Evolutionary conservation across 192 early-diverging fungal species (phyloP), one percentile per base, ranked within the genome.

Genomic region (Backusella psychrophila): DNA sequence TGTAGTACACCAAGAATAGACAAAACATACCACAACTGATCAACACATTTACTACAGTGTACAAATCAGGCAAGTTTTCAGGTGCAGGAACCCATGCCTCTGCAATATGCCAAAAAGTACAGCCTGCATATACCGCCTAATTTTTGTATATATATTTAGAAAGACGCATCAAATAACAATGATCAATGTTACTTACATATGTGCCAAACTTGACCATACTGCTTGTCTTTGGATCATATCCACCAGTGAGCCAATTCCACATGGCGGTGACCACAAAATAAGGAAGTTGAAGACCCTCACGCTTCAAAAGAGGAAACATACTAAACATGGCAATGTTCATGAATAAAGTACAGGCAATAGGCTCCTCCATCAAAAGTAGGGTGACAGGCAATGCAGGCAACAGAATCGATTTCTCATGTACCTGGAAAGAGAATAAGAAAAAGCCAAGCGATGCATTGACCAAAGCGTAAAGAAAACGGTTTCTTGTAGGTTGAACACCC

Each of bases 391-490:
- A 81, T 4, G 89, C 72, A 1, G 98, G 96, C 8, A 99, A 79
- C 42, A 99, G 80, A 49, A 99, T 98, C 0, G 93, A 94, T 80
- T 99, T 99, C 79, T 99, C 98, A 82, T 99, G 98, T 6, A 98
- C 93, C 85, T 98, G 96, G 87, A 99, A 99, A 11, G 97, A 95
- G 69, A 97, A 94, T 76, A 99, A 78, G 85, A 97, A 99, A 78
- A 99, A 99, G 5, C 91, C 93, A 33, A 99, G 82, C 3, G 95
- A 93, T 1, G 88, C 88, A 77, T 91, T 93, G 46, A 92, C 76
- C 41, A 97, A 76, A 1, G 91, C 85, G 71, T 95, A 94, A 41
- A 95, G 76, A 19, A 99, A 79, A 6, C 81, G 77, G 4, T 79
- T 71, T 44, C 80, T 84, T 19, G 84, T 85, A n/a, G 93, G 89